Evolutionary conservation across 176 grass and related monocot species (phyloP).

Genomic region (Aegilops sharonensis): DNA sequence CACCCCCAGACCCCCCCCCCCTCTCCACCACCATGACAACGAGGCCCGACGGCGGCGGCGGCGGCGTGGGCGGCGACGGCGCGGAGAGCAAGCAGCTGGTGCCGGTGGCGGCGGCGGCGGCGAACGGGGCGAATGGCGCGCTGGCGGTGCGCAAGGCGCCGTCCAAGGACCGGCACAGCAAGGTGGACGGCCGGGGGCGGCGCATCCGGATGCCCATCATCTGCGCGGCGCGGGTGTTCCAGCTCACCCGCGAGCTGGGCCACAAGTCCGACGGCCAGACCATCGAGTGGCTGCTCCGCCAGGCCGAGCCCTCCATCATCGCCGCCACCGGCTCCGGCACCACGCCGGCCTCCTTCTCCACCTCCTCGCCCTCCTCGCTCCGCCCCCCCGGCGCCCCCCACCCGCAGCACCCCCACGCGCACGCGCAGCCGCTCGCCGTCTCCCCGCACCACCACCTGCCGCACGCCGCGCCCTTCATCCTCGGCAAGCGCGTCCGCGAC

Average conservation of each 20-base stretch:
- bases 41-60: slow-evolving; percentile 29
- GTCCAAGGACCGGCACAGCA: slow-evolving; percentile 92
- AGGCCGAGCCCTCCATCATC: slow-evolving; percentile 92
- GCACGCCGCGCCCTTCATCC: slow-evolving; percentile 61
- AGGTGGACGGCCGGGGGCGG: slow-evolving; percentile 76
- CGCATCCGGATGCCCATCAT: slow-evolving; percentile 95
- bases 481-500: slow-evolving; percentile 70
- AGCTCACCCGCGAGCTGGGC: slow-evolving; percentile 91
- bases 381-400: not conserved
- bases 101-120: not conserved
- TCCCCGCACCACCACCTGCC: slow-evolving; percentile 3
- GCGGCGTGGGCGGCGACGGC: slow-evolving; percentile 17
- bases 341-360: slow-evolving; percentile 78
- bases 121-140: not conserved
- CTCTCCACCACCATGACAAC: slow-evolving; percentile 38
- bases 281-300: slow-evolving; percentile 95
- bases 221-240: slow-evolving; percentile 89
- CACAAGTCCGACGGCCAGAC: slow-evolving; percentile 97
- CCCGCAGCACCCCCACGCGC: not conserved
- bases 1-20: not conserved
- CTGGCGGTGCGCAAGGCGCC: slow-evolving; percentile 53
- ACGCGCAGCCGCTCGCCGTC: not conserved
- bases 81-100: slow-evolving; percentile 42
- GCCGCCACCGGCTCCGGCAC: slow-evolving; percentile 86
- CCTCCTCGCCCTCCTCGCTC: slow-evolving; percentile 38